phyloP scores from a whole-genome alignment of 495 filamentous ascomycete genomes.

The Podospora tetraspora region DNA sequence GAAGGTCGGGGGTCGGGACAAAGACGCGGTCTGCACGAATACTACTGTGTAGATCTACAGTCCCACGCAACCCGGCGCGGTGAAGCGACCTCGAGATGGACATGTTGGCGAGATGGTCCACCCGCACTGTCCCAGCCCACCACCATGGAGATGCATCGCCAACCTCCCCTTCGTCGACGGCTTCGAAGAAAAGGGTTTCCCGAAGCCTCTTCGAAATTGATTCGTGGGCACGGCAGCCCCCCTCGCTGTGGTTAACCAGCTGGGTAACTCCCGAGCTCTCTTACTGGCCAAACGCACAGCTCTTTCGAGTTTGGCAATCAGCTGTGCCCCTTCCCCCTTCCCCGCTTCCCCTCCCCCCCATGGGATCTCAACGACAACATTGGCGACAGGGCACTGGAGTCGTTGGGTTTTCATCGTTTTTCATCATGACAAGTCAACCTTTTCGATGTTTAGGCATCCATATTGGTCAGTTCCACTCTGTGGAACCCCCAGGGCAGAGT shows the following conservation, averaged over 20 bases:
- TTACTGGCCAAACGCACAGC: not conserved
- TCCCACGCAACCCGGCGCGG: not conserved
- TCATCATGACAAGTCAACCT: not conserved
- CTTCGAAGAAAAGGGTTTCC: not conserved
- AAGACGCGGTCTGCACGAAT: not conserved
- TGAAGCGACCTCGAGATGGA: not conserved
- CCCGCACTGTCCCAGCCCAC: not conserved
- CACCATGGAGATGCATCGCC: not conserved
- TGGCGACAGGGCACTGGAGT: not conserved
- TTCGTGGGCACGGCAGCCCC: not conserved
- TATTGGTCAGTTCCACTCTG: not conserved
- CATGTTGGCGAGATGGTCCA: not conserved
- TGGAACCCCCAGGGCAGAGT: not conserved
- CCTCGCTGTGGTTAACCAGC: not conserved
- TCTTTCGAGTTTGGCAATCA: not conserved
- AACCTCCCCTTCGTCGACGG: not conserved
- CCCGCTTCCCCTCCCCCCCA: not conserved
- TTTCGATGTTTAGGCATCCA: not conserved
- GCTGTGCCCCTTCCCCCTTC: not conserved
- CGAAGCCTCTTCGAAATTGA: not conserved
- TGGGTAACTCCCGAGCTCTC: not conserved
- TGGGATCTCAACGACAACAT: not conserved
- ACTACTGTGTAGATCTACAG: not conserved
- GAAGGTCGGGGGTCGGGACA: not conserved
- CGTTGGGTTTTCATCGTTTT: not conserved